A percentile compares a stretch with the other conserved stretches of the same genome.
Conservation (phyloP, 148 eudicot species). For the Camellia japonica region DNA sequence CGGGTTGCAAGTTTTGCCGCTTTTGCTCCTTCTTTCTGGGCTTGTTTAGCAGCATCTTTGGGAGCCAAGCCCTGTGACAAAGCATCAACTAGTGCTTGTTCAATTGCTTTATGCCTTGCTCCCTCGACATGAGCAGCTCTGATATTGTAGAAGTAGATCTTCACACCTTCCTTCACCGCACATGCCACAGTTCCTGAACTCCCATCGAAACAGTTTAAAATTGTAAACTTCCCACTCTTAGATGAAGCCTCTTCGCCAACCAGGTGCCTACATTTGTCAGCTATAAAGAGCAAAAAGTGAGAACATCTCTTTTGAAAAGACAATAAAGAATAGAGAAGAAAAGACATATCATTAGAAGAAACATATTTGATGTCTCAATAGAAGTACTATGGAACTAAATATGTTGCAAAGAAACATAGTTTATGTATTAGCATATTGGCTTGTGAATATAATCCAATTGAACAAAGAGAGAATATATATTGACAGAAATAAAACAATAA, state of each 20-base stretch:
- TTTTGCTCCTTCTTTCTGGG: slow-evolving; percentile 62
- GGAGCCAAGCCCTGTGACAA: slow-evolving; percentile 52
- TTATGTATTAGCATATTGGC: too few species aligned
- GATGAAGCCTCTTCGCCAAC: slow-evolving; percentile 69
- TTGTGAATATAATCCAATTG: too few species aligned
- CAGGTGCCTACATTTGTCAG: slow-evolving; percentile 80
- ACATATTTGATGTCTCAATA: too few species aligned
- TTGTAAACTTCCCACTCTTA: slow-evolving; percentile 68
- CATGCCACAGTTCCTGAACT: slow-evolving; percentile 73
- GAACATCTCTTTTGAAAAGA: neutral
- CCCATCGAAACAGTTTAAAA: slow-evolving; percentile 73
- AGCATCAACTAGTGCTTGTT: slow-evolving; percentile 48
- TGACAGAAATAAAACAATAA: neutral
- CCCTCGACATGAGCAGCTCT: slow-evolving; percentile 64
- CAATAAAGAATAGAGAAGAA: neutral
- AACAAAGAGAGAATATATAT: neutral
- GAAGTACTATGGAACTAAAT: neutral
- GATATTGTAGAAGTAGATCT: slow-evolving; percentile 61
- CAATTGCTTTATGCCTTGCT: slow-evolving; percentile 54
- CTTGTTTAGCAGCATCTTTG: slow-evolving; percentile 59
- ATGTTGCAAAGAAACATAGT: too few species aligned
- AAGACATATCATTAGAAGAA: neutral
- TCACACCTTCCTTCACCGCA: slow-evolving; percentile 63
- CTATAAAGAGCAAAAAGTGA: slow-evolving; percentile 33
- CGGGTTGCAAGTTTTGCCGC: slow-evolving; percentile 72